Base-by-base conservation (phyloP, 2,329 filamentous ascomycete genomes). In the Aspergillus sp. region DNA sequence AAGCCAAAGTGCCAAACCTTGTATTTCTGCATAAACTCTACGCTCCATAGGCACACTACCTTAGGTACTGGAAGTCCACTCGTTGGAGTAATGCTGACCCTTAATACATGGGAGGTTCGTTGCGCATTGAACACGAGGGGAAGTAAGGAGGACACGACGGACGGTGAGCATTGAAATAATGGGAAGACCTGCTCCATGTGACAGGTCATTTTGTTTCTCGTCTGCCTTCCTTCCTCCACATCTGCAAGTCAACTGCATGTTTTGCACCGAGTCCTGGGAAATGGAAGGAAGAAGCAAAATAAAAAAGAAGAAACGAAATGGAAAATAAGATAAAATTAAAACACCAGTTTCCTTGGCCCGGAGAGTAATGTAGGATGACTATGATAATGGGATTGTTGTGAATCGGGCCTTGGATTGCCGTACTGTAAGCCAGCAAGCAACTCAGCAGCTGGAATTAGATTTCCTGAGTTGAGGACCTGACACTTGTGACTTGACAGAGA, bases 51-150 rank as follows among this genome's bases (percentile, higher is more conserved):
- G 5, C 14, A 42, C 36, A 22, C 22, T 22, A 22, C 22, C 22
- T 22, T 42, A 42, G 6, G 6, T 7, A 29, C 7, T 42, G 14
- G 36, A 14, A 16, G 16, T 42, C 36, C 36, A 42, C 36, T 9
- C 20, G 18, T 22, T 24, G 18, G 18, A 47, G 18, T 24, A 24
- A 47, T 47, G 45, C 45, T 47, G 18, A 47, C 22, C 22, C 45
- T 47, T 47, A 20, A 47, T 47, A 47, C 45, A 47, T 22, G 12
- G 20, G 9, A 42, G 36, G 45, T 47, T 47, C 18, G 45, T 47
- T 24, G 45, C 31, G 49, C 49, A 22, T 51, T 60, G 54, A 60
- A 60, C 58, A 57, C 51, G 54, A 60, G 58, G 58, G 54, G 58
- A 45, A 49, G 18, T 32, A 32, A 39, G 16, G 22, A 42, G 32